A percentile compares a stretch with the other conserved stretches of the same genome.
Conservation (phyloP, 805 yeast species). For the Zygosaccharomyces siamensis region DNA sequence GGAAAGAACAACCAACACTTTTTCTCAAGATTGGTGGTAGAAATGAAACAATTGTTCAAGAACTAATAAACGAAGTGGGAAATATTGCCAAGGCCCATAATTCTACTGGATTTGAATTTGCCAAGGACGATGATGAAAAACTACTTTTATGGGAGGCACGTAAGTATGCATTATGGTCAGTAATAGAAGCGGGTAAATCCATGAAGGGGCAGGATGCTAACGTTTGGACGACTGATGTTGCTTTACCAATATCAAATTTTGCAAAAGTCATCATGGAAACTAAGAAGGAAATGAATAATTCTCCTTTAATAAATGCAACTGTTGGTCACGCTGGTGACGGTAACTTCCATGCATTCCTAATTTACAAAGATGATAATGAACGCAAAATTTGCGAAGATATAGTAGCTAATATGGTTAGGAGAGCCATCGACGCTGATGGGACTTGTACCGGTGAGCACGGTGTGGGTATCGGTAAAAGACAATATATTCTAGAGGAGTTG, state of each 20-base stretch:
- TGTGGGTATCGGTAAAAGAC: constrained; percentile 72
- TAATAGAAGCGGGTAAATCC: constrained; percentile 58
- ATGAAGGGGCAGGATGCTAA: constrained; percentile 43
- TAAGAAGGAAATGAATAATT: constrained; percentile 50
- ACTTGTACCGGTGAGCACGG: constrained; percentile 90
- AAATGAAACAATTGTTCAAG: constrained; percentile 39
- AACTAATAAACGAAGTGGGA: constrained; percentile 44
- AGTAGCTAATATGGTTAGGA: constrained; percentile 56
- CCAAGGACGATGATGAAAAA: constrained; percentile 57
- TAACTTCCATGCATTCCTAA: constrained; percentile 65
- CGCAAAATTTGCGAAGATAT: constrained; percentile 42
- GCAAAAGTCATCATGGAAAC: constrained; percentile 60
- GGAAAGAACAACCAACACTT: constrained; percentile 58
- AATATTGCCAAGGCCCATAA: constrained; percentile 49
- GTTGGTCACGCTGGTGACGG: constrained; percentile 87
- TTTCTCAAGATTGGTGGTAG: constrained; percentile 61
- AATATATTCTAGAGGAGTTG: constrained; percentile 54
- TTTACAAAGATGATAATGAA: constrained; percentile 52
- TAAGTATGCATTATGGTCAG: constrained; percentile 62
- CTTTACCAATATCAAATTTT: constrained; percentile 69
- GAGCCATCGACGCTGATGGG: constrained; percentile 69
- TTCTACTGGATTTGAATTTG: constrained; percentile 57
- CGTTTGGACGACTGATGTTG: constrained; percentile 75
- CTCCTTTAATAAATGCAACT: constrained; percentile 52
- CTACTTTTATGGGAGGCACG: constrained; percentile 72